phyloP scores from a whole-genome alignment of 1,284 basidiomycete species.

The Cryptococcus sp. region DNA sequence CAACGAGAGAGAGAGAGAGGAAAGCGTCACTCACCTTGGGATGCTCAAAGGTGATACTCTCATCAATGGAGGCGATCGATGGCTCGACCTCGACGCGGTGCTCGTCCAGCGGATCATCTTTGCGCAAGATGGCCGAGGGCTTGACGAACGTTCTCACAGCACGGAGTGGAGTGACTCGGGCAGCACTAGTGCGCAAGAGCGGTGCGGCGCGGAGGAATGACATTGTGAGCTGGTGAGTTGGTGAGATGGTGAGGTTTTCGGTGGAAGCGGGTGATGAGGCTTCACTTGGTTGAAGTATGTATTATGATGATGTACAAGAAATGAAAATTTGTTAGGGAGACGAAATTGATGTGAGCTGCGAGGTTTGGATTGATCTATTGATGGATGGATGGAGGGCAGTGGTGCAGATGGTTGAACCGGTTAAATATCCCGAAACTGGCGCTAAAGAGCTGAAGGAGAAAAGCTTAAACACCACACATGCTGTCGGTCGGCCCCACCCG shows the following conservation, averaged over 20 bases:
- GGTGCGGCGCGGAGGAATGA: constrained; percentile 15
- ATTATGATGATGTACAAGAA: not conserved
- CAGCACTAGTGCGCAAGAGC: constrained; percentile 6
- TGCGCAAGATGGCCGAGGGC: constrained; percentile 6
- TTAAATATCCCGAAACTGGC: no score
- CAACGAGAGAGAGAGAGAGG: not conserved
- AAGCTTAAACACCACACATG: no score
- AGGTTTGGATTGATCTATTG: no score
- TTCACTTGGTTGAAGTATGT: not conserved
- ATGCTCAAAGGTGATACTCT: constrained; percentile 34
- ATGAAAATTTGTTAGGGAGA: no score
- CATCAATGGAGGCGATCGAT: constrained; percentile 35
- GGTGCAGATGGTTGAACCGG: no score
- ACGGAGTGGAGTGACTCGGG: constrained; percentile 4
- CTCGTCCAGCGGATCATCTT: constrained; percentile 37
- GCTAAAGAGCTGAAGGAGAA: no score
- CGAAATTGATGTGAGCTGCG: no score
- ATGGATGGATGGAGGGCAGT: no score
- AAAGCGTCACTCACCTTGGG: constrained; percentile 31
- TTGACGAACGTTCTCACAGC: constrained; percentile 3
- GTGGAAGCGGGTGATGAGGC: not conserved
- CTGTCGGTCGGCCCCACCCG: no score
- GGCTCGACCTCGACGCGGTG: constrained; percentile 43
- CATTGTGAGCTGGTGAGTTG: constrained; percentile 6
- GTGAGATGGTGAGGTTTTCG: not conserved